Conservation (phyloP, 78 protist genomes). For the slime mould (Dictyostelium discoideum) region DNA sequence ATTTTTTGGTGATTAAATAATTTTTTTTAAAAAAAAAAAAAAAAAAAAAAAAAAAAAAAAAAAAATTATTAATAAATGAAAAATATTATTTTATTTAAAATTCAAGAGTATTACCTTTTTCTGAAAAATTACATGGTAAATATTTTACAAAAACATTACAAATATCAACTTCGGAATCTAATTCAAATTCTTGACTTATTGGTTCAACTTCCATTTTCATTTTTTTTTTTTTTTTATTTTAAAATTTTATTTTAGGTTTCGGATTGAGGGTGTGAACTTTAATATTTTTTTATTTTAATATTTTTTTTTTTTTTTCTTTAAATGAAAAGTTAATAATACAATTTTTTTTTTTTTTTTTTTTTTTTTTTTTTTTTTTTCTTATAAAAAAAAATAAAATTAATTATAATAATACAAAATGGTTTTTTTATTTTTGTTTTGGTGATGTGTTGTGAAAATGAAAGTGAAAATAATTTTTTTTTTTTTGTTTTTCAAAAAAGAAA, state of each 20-base stretch:
- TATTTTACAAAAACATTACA: constrained; percentile 77
- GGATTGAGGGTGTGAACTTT: neutral
- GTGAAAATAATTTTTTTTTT: neutral
- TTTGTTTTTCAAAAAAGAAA: neutral
- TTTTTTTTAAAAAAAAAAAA: neutral
- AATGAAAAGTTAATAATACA: neutral
- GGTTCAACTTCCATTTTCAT: constrained; percentile 33
- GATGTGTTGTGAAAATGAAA: neutral
- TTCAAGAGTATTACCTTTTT: constrained; percentile 22
- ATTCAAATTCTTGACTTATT: neutral
- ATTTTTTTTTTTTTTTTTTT: neutral
- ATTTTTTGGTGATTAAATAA: too few species aligned
- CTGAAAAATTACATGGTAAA: constrained; percentile 65
- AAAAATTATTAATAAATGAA: neutral
- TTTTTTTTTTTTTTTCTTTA: neutral
- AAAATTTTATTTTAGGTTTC: neutral
- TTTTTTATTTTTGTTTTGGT: neutral
- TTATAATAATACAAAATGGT: neutral
- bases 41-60: neutral
- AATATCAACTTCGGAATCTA: constrained; percentile 23
- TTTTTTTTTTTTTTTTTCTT: neutral
- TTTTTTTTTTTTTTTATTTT: neutral
- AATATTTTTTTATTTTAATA: neutral
- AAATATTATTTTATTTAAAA: neutral
- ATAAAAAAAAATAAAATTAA: neutral